Percentiles rank a stretch among this genome's conserved stretches.
Evolutionary conservation across 148 eudicot species (phyloP).

Genomic region (Nyssa sinensis): DNA sequence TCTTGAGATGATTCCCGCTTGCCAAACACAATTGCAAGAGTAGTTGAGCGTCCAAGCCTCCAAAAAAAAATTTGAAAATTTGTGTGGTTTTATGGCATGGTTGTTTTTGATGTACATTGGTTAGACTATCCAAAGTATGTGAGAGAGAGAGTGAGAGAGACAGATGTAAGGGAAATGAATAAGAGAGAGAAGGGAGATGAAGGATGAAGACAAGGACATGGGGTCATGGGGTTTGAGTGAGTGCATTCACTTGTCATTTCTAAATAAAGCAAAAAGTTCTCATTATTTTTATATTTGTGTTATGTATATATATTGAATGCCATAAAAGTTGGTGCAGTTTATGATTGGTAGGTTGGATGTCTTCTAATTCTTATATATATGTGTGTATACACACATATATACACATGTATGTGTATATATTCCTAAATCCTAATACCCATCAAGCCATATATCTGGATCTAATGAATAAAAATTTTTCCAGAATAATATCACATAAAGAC

Average conservation of each 20-base stretch:
- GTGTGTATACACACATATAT: too few relatives aligned
- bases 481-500: too few relatives aligned
- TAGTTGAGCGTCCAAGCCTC: constrained; percentile 19
- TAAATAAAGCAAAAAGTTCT: background rate
- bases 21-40: constrained; percentile 10
- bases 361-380: background rate
- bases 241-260: constrained; percentile 2
- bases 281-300: background rate
- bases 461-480: too few relatives aligned
- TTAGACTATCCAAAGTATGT: background rate
- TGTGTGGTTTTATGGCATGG: background rate
- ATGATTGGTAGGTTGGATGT: constrained; percentile 1
- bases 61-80: background rate
- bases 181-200: background rate
- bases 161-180: too few relatives aligned
- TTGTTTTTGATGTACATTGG: background rate
- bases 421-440: too few relatives aligned
- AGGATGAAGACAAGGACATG: background rate
- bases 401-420: too few relatives aligned
- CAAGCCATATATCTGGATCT: too few relatives aligned
- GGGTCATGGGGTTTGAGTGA: constrained; percentile 2
- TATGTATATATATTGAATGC: background rate
- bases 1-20: constrained; percentile 17
- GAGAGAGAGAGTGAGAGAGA: background rate
- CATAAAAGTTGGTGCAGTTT: constrained; percentile 10